phyloP scores from a whole-genome alignment of 2,329 filamentous ascomycete species.

The Myriosclerotinia duriaeana region DNA sequence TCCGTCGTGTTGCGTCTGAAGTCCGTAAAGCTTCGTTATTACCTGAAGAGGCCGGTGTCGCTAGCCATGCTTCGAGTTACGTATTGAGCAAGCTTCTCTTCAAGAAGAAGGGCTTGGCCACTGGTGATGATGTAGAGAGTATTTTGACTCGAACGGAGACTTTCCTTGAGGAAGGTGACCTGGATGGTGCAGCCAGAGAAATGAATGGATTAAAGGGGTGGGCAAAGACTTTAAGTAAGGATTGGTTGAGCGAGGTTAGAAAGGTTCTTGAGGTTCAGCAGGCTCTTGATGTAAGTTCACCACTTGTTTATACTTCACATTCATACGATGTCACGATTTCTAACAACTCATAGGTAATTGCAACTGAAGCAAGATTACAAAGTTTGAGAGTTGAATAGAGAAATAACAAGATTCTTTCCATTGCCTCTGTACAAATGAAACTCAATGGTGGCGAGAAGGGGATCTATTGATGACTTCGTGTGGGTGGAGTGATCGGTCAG shows the following conservation, averaged over 20 bases:
- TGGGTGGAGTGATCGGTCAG: conserved; percentile 5
- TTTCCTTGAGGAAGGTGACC: conserved; percentile 85
- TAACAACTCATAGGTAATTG: conserved; percentile 66
- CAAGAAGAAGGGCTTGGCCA: conserved; percentile 84
- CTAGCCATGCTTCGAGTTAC: conserved; percentile 87
- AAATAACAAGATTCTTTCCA: conserved; percentile 12
- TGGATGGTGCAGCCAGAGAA: conserved; percentile 88
- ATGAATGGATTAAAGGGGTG: conserved; percentile 92
- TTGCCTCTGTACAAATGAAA: conserved; percentile 35
- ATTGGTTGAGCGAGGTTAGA: conserved; percentile 89
- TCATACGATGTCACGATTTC: conserved; percentile 6
- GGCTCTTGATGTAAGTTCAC: conserved; percentile 79
- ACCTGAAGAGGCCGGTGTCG: conserved; percentile 90
- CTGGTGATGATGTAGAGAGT: conserved; percentile 89
- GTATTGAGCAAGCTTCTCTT: conserved; percentile 93
- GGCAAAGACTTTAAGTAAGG: conserved; percentile 91
- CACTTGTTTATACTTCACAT: conserved; percentile 7
- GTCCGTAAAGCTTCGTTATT: conserved; percentile 92
- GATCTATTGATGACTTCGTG: not conserved
- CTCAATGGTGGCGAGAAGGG: not conserved
- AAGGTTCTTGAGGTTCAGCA: conserved; percentile 94
- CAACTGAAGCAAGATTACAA: conserved; percentile 84
- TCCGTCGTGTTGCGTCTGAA: conserved; percentile 87
- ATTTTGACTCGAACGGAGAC: conserved; percentile 87
- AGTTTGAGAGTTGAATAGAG: conserved; percentile 77